Evolutionary conservation across 2,329 filamentous ascomycete species (phyloP), one percentile per base, ranked within the genome.

Genomic region (Ascochyta viciae-villosae): DNA sequence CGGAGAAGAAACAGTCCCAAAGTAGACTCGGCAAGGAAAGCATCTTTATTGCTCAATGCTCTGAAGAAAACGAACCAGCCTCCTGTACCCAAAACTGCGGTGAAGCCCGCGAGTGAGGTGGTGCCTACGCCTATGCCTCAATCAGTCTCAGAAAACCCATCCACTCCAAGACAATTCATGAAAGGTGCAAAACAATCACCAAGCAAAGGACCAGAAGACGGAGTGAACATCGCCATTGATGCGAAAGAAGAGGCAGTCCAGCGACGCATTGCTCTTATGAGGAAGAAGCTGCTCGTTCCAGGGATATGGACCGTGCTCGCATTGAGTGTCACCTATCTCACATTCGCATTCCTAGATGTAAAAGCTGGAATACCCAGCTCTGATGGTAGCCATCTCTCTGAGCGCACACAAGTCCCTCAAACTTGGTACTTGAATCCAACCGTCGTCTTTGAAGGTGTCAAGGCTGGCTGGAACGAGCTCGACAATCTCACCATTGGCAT

Each of bases 401-500:
- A 51, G 22, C 57, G 57, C 9, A 27, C 27, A 22, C 34, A 57
- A 31, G 37, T 53, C 8, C 52, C 61, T 4, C 54, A 58, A 24
- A 50, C 52, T 6, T 64, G 61, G 61, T 57, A 48, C 15, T 41
- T 64, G 12, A 62, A 54, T 5, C 59, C 59, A 7, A 51, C 41
- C 7, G 38, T 62, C 6, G 24, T 60, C 13, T 42, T 24, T 23
- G 54, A 62, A 23, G 61, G 59, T 13, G 22, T 57, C 23, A 56
- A 50, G 37, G 47, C 54, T 38, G 54, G 46, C 24, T 64, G 59
- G 59, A 35, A 50, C 1, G 59, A 64, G 22, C 46, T 60, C n/a
- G 61, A 64, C 35, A 51, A 40, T 4, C 44, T 61, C n/a, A 63
- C 61, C 2, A 58, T 63, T 15, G 53, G 61, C 13, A 52, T 61